Evolutionary conservation across 2,329 filamentous ascomycete genomes (phyloP).

Genomic region (Calonectria hawksworthii): DNA sequence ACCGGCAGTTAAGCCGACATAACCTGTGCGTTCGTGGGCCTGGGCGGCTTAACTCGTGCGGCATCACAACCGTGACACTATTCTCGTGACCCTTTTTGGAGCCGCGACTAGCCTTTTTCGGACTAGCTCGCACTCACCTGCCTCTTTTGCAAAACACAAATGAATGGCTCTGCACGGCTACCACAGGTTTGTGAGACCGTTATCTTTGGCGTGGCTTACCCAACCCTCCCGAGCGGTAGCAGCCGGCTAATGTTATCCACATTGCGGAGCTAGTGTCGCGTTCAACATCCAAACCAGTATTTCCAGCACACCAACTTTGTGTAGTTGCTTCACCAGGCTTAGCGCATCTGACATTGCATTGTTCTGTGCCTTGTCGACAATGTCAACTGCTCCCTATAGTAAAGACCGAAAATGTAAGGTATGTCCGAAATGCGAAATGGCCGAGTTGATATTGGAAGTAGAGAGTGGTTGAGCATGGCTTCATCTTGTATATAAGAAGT

Average conservation of each 20-base stretch:
- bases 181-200: neutral
- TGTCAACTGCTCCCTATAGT: conserved; percentile 6
- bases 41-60: neutral
- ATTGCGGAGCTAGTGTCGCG: neutral
- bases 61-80: neutral
- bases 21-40: neutral
- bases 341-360: neutral
- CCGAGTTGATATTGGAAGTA: neutral
- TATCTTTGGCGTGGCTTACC: neutral
- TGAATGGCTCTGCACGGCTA: neutral
- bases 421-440: conserved; percentile 5
- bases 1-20: neutral
- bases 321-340: neutral
- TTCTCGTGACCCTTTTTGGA: neutral
- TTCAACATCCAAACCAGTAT: neutral
- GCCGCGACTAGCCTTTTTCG: neutral
- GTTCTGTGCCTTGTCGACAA: neutral
- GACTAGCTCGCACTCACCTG: neutral
- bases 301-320: neutral
- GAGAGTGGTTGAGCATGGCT: neutral
- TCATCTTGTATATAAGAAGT: conserved; percentile 5
- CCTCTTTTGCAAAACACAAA: neutral
- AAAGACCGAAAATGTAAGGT: conserved; percentile 2
- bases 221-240: neutral
- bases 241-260: neutral